These are phyloP conservation scores for Blepharisma stoltei DNA, from an alignment of 73 alveolate genomes.

Conservation along the genomic window DNA sequence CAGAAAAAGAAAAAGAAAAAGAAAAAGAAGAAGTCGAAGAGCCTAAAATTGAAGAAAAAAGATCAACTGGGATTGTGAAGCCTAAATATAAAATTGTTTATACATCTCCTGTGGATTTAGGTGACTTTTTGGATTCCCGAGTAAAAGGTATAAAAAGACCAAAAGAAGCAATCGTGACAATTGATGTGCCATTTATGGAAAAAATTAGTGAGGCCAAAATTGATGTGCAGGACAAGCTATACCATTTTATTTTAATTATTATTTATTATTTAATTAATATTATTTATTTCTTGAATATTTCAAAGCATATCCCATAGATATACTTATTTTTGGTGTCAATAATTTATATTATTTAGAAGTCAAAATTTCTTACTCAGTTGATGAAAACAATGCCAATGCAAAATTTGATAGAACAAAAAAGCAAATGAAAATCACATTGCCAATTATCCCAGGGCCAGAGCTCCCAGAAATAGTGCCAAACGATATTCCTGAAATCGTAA, in stretches of 20 bases:
- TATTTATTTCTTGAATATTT: slow-evolving; percentile 56
- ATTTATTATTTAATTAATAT: slow-evolving; percentile 58
- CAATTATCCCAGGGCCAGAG: slow-evolving; percentile 38
- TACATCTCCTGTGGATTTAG: slow-evolving; percentile 76
- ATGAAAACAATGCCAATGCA: slow-evolving; percentile 80
- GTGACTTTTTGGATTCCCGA: slow-evolving; percentile 62
- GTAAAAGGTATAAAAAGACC: slow-evolving; percentile 47
- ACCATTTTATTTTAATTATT: slow-evolving; percentile 49
- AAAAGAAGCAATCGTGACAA: slow-evolving; percentile 64
- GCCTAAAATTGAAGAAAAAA: slow-evolving; percentile 37
- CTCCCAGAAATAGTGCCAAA: not conserved
- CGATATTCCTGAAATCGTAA: not conserved
- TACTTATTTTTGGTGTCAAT: slow-evolving; percentile 82
- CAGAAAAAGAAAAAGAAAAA: slow-evolving; percentile 36
- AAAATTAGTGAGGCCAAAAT: slow-evolving; percentile 61
- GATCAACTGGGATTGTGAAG: slow-evolving; percentile 38
- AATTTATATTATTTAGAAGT: slow-evolving; percentile 80
- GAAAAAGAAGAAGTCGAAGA: slow-evolving; percentile 57
- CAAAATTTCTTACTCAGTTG: slow-evolving; percentile 82
- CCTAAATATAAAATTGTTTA: slow-evolving; percentile 73
- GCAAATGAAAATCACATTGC: slow-evolving; percentile 61
- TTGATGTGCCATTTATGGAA: slow-evolving; percentile 52
- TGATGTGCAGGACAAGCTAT: slow-evolving; percentile 47
- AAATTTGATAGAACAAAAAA: slow-evolving; percentile 86
- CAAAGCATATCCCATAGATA: slow-evolving; percentile 64